Evolutionary conservation across 352 stramenopile species (phyloP).

Genomic region (Phytopythium delawarense): DNA sequence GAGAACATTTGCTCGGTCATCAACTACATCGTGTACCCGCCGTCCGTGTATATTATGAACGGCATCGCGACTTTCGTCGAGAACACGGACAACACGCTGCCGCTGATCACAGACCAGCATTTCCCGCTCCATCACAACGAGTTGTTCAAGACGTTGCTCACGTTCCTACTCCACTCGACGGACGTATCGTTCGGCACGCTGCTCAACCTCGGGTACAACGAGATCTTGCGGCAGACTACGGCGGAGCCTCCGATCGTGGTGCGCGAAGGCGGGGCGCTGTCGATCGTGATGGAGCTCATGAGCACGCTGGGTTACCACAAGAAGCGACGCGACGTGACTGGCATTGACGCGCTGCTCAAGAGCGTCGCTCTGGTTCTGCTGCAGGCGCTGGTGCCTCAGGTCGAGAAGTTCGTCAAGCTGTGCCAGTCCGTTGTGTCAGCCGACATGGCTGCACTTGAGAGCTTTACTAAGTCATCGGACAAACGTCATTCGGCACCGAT

Average conservation of each 20-base stretch:
- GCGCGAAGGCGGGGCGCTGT: constrained; percentile 76
- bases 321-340: constrained; percentile 71
- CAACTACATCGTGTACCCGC: constrained; percentile 86
- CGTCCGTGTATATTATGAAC: constrained; percentile 84
- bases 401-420: constrained; percentile 76
- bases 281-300: constrained; percentile 87
- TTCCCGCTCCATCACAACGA: constrained; percentile 77
- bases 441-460: constrained; percentile 38
- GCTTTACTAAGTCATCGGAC: constrained; percentile 35
- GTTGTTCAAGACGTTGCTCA: constrained; percentile 72
- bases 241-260: constrained; percentile 57
- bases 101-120: constrained; percentile 83
- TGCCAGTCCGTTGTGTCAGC: constrained; percentile 59
- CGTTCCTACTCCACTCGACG: constrained; percentile 52
- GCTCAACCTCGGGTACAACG: constrained; percentile 73
- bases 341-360: constrained; percentile 59
- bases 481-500: constrained; percentile 37
- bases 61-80: constrained; percentile 81
- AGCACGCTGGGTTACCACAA: constrained; percentile 82
- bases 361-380: constrained; percentile 42
- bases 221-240: constrained; percentile 68
- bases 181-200: constrained; percentile 76
- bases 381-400: constrained; percentile 49
- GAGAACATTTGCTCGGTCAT: constrained; percentile 83
- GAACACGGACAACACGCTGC: constrained; percentile 75